Base-by-base conservation (phyloP, 768 basidiomycete genomes). In the Neoboletus subvelutipes region DNA sequence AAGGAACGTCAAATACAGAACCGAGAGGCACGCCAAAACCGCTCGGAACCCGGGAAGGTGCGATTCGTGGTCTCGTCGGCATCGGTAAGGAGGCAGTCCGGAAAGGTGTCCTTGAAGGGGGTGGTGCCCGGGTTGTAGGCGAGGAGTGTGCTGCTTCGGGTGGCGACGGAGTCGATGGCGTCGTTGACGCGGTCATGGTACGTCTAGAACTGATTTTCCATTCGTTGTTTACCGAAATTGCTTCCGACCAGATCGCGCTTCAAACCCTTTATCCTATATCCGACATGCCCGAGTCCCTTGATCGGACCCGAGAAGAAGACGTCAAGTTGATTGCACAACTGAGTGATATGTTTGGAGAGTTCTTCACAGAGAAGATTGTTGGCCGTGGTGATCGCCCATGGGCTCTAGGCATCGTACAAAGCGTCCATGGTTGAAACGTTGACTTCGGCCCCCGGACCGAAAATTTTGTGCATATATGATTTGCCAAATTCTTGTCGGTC, bases 81-180 rank as follows among this genome's bases (percentile, higher is more conserved):
- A 86, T 95, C 3, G 92, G 92, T 0, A 87, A 90, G 64, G 90
- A 92, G 59, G 92, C 92, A 11, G 83, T 93, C 9, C 75, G 88
- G 39, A 90, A 92, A 69, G 92, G 92, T 1, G 75, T 94, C 12
- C 80, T 94, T 2, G 89, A 90, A 59, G 87, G 89, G 20, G 87
- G 89, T 3, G 92, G 91, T 17, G 88, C 88, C 7, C 84, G 82
- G 52, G 81, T 88, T 5, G 81, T 93, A 4, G 89, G 86, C 4
- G 83, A 79, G 40, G 90, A 91, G 67, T 85, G 81, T 59, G 71
- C 75, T 33, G 69, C 66, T 2, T 62, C 60, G 12, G 20, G 53
- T 4, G 60, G 62, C 3, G 56, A 62, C 1, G 73, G 72, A 8
- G 81, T 81, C 48, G 72, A 76, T 15, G 75, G 73, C 20, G 75